Base-by-base conservation (phyloP, 176 grass and related monocot species). In the Ampelocalamus luodianensis region DNA sequence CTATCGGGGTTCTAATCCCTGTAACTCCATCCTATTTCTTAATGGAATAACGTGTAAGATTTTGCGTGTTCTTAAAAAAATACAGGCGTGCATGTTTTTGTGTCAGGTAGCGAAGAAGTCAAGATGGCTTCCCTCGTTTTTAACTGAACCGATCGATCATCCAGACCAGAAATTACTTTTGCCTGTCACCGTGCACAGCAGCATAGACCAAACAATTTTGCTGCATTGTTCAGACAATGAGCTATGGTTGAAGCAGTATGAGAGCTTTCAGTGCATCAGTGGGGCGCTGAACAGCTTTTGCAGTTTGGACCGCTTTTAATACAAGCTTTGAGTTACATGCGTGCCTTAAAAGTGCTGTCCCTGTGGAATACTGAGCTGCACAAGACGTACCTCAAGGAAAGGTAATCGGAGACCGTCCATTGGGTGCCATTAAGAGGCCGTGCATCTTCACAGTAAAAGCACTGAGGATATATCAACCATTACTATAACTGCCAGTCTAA, bases 271-370 rank as follows among this genome's bases (percentile, higher is more conserved):
- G 44, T 83, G 34, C 72, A 53, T 62, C 53, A 63, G 54, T 54
- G 32, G n/a, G 86, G 32, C 60, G n/a, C 44, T 54, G 20, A 63
- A 72, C 65, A 78, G 63, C 73, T 54, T 44, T 60, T 74, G 23
- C 68, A 55, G 56, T 55, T 78, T 88, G 74, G 76, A 37, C 67
- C 36, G 0, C 46, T 67, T 79, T 24, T 6, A 55, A 64, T 64
- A 78, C 34, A 53, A 68, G 23, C 51, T 34, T 45, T 42, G 80
- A 56, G 56, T 45, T 32, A 53, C 72, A 64, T 42, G 76, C 10
- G 11, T 81, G 70, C 38, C 70, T 81, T 67, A 46, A 87, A 87
- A 68, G 59, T 79, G 74, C 0, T 84, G 55, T 8, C 75, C 51
- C 53, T 20, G 39, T 60, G 38, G 38, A 58, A 60, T 42, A 55